Conservation (phyloP, 257 asterid species). For the Ocimum tenuiflorum region DNA sequence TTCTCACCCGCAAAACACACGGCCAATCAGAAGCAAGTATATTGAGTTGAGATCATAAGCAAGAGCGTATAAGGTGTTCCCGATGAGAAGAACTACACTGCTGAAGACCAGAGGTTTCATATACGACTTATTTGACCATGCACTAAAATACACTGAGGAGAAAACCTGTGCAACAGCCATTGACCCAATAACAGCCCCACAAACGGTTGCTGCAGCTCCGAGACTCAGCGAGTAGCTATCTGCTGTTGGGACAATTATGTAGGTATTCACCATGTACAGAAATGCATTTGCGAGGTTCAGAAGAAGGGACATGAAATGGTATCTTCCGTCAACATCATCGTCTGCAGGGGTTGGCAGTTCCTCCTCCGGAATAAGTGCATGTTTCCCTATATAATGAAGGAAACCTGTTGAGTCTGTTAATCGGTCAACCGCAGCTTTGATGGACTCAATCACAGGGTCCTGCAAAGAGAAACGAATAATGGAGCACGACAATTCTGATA, state of each 20-base stretch:
- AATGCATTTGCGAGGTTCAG: slow-evolving; percentile 54
- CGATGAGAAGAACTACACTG: slow-evolving; percentile 52
- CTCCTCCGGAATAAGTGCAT: slow-evolving; percentile 49
- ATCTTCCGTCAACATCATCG: slow-evolving; percentile 32
- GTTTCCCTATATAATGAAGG: slow-evolving; percentile 50
- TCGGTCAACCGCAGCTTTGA: slow-evolving; percentile 43
- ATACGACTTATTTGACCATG: slow-evolving; percentile 67
- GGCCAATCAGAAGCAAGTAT: slow-evolving; percentile 47
- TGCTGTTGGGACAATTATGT: slow-evolving; percentile 68
- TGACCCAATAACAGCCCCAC: slow-evolving; percentile 62
- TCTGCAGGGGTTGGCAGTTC: slow-evolving; percentile 35
- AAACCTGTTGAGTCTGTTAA: slow-evolving; percentile 40
- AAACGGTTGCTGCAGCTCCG: slow-evolving; percentile 75
- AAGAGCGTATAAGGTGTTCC: slow-evolving; percentile 51
- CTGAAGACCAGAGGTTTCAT: slow-evolving; percentile 59
- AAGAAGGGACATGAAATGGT: slow-evolving; percentile 55
- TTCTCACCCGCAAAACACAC: slow-evolving; percentile 58
- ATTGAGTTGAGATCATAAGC: slow-evolving; percentile 58
- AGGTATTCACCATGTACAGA: slow-evolving; percentile 62
- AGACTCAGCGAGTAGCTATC: slow-evolving; percentile 58
- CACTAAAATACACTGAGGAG: slow-evolving; percentile 67
- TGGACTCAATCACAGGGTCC: slow-evolving; percentile 48
- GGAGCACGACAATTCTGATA: background rate
- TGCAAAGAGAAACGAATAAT: slow-evolving; percentile 10
- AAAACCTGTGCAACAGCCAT: slow-evolving; percentile 74